These are phyloP conservation scores for Kandelia obovata DNA, from an alignment of 345 rosid genomes.

Conservation along the genomic window DNA sequence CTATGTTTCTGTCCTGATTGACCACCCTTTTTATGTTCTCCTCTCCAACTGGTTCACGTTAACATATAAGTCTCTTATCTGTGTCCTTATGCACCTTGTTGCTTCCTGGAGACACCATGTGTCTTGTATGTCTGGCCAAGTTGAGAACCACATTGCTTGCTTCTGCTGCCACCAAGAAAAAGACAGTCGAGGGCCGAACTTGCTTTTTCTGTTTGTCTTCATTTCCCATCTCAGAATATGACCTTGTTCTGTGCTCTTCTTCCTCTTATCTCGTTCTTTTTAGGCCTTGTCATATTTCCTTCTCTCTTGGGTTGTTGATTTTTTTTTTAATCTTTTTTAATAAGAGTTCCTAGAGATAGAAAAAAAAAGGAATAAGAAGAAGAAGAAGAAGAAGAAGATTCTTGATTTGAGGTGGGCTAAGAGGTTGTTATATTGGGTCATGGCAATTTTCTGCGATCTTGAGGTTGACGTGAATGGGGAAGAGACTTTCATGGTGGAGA, in stretches of 20 bases:
- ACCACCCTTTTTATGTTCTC: neutral
- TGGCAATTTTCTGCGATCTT: constrained; percentile 79
- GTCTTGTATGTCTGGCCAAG: constrained; percentile 19
- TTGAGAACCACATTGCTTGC: constrained; percentile 15
- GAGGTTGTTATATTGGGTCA: constrained; percentile 31
- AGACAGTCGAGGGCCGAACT: constrained; percentile 20
- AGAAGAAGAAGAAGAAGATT: constrained; percentile 7
- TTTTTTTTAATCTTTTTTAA: neutral
- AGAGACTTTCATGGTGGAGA: constrained; percentile 72
- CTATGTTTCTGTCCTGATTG: neutral
- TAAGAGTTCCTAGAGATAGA: neutral
- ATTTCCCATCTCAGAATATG: neutral
- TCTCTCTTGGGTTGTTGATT: constrained; percentile 23
- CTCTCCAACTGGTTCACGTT: neutral
- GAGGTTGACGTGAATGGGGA: constrained; percentile 93
- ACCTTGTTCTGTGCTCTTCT: neutral
- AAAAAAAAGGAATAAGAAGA: neutral
- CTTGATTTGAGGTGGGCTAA: constrained; percentile 33
- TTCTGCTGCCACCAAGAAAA: constrained; percentile 16
- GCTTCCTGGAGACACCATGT: constrained; percentile 14
- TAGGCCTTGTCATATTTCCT: neutral
- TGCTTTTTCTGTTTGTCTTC: constrained; percentile 48
- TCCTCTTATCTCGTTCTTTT: neutral
- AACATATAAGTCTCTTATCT: constrained; percentile 10
- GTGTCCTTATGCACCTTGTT: constrained; percentile 29